These are phyloP conservation scores for Aspergillus caelatus DNA, from an alignment of 2,329 filamentous ascomycete genomes.

Conservation along the genomic window DNA sequence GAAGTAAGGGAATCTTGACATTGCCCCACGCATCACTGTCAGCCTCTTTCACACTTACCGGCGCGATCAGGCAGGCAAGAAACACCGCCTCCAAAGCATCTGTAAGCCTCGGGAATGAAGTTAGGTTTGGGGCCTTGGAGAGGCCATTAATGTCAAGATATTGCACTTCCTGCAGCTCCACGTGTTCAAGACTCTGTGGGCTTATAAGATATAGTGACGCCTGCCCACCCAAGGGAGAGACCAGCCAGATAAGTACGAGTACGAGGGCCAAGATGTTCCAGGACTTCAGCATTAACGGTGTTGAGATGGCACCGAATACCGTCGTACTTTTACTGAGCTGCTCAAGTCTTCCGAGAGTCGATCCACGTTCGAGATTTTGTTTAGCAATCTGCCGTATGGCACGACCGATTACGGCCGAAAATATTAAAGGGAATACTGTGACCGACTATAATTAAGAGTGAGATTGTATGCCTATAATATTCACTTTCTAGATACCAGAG, in stretches of 20 bases:
- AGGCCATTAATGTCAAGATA: neutral
- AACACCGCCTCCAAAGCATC: too few relatives aligned
- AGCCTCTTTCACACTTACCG: too few relatives aligned
- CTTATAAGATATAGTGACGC: neutral
- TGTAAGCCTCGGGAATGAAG: neutral
- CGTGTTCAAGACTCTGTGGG: neutral
- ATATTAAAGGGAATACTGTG: neutral
- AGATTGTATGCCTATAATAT: too few relatives aligned
- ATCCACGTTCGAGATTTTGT: neutral
- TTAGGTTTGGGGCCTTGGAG: neutral
- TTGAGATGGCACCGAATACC: neutral
- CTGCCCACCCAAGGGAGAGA: neutral
- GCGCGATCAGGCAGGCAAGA: too few relatives aligned
- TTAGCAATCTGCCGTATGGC: neutral
- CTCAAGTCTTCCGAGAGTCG: neutral
- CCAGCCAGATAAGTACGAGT: neutral
- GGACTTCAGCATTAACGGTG: neutral
- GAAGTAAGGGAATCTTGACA: neutral
- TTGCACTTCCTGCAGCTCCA: neutral
- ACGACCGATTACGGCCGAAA: neutral
- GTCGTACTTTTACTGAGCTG: neutral
- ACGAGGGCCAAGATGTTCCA: neutral
- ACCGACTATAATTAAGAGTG: neutral
- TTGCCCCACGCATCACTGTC: neutral
- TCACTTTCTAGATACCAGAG: neutral